Base-by-base conservation (phyloP, 768 basidiomycete genomes). In the Boletus barrowsii region DNA sequence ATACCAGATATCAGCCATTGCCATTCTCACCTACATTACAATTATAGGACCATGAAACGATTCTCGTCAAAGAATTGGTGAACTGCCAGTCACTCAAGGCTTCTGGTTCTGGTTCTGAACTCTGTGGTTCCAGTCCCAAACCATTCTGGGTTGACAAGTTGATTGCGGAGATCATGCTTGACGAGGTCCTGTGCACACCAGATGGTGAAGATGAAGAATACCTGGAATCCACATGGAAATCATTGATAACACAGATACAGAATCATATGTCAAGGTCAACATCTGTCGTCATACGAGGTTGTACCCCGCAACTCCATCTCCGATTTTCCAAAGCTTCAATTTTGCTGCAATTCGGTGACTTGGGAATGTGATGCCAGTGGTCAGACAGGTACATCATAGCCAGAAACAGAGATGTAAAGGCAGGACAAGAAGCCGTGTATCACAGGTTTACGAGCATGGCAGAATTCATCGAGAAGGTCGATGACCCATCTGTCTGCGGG, bases 121-220 rank as follows among this genome's bases (percentile, higher is more conserved):
- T 4, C 5, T 45, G 30, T 14, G 9, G 18, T 33, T 20, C 44
- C 18, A n/a, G 13, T 4, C n/a, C 10, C 10, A 1, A 33, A 1
- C 4, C n/a, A 2, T 46, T 33, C 44, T 4, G 11, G 5, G 15
- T 33, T 3, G 3, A 5, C 0, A 18, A 46, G 3, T 26, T 46
- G 30, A 8, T 33, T 0, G 15, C 22, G 3, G 32, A 46, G 32
- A 13, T 46, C 2, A 5, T 15, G 5, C 5, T 46, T 0, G 7
- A 33, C 11, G 1, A 13, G 7, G 18, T 9, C 5, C 32, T 46
- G 3, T 4, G 29, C 3, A 2, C 14, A n/a, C 29, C 26, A n/a
- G 4, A 11, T 10, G 10, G 11, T 0, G 0, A 44, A 2, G n/a
- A 30, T 4, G 10, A 1, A 5, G 29, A 32, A 7, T 7, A 4